These are phyloP conservation scores for Aurantiochytrium sp. DNA, from an alignment of 108 stramenopile genomes.

Conservation along the genomic window DNA sequence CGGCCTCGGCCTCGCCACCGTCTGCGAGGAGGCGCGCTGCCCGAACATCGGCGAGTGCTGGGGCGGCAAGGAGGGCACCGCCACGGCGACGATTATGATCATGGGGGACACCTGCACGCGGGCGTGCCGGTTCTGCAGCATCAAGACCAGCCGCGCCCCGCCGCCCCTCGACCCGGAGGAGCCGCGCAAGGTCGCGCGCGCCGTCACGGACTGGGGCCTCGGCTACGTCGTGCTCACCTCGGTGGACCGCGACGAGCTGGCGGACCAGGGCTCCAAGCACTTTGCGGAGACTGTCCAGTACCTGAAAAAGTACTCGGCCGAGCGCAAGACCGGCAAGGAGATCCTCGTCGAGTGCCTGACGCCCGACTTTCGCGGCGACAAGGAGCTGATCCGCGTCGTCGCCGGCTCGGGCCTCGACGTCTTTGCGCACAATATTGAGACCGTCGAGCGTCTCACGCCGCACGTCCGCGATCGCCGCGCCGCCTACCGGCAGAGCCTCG, in stretches of 20 bases:
- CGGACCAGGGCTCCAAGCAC: constrained; percentile 88
- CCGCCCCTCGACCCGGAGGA: constrained; percentile 91
- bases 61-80: constrained; percentile 71
- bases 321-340: not conserved
- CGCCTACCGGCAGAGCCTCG: constrained; percentile 80
- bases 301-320: constrained; percentile 80
- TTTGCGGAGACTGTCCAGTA: constrained; percentile 85
- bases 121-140: constrained; percentile 95
- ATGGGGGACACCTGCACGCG: constrained; percentile 97
- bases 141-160: constrained; percentile 82
- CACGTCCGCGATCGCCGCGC: constrained; percentile 86
- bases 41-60: constrained; percentile 99
- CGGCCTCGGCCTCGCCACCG: constrained; percentile 78
- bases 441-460: constrained; percentile 83
- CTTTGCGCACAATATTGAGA: constrained; percentile 98
- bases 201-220: constrained; percentile 88
- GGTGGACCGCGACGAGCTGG: constrained; percentile 90
- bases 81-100: constrained; percentile 97
- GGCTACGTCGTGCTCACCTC: constrained; percentile 95
- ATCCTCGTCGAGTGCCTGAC: constrained; percentile 93
- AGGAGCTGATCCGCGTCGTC: constrained; percentile 65
- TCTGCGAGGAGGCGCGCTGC: constrained; percentile 97
- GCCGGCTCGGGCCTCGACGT: constrained; percentile 93
- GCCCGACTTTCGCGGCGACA: constrained; percentile 88
- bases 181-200: constrained; percentile 87